These are phyloP conservation scores for Scedosporium apiospermum DNA, from an alignment of 2,329 filamentous ascomycete genomes.

Conservation along the genomic window DNA sequence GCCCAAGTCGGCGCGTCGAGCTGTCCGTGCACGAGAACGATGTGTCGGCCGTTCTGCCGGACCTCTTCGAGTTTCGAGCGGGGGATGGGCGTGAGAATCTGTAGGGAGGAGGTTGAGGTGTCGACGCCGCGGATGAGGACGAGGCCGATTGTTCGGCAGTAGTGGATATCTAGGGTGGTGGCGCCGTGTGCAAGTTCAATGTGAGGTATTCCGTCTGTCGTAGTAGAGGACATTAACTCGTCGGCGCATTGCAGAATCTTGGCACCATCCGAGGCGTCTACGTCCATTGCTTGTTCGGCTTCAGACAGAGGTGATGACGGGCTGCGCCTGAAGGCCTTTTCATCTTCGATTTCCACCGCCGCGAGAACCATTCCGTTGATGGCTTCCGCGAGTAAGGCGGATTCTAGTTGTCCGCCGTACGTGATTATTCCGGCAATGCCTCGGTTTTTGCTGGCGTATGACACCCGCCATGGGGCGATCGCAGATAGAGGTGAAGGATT, in stretches of 20 bases:
- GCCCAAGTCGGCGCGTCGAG: constrained; percentile 63
- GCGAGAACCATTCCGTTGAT: constrained; percentile 65
- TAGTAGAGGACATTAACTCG: constrained; percentile 19
- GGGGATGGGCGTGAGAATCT: constrained; percentile 55
- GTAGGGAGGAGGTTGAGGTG: constrained; percentile 37
- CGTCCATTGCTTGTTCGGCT: constrained; percentile 8
- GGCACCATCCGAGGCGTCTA: constrained; percentile 7
- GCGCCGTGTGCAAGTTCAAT: constrained; percentile 45
- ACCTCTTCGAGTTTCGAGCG: constrained; percentile 28
- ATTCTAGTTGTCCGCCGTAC: constrained; percentile 54
- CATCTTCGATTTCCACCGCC: constrained; percentile 50
- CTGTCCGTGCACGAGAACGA: constrained; percentile 59
- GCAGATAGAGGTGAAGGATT: constrained; percentile 44
- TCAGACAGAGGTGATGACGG: background rate
- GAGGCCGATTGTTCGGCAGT: constrained; percentile 52
- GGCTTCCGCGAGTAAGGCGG: constrained; percentile 50
- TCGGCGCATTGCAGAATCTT: background rate
- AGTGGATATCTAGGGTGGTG: constrained; percentile 45
- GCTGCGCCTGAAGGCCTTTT: constrained; percentile 33
- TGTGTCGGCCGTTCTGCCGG: constrained; percentile 30
- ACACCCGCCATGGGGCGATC: constrained; percentile 50
- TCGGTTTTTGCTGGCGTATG: constrained; percentile 38
- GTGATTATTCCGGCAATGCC: constrained; percentile 58
- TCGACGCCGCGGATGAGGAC: constrained; percentile 66
- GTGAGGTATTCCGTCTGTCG: constrained; percentile 50